Conservation (phyloP, 257 asterid genomes). For the Ilex asprella region DNA sequence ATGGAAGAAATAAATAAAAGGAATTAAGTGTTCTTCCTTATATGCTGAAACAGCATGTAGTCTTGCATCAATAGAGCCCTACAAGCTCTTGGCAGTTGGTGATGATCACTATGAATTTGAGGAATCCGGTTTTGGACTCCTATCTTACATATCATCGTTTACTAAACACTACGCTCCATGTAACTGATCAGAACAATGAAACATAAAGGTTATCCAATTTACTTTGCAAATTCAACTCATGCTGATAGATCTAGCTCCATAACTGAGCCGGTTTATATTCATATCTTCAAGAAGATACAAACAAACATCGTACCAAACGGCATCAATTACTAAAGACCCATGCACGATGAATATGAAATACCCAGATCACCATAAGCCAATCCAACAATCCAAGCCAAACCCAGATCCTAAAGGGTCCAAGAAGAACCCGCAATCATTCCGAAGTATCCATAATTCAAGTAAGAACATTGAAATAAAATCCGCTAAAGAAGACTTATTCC, state of each 20-base stretch:
- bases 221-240: slow-evolving; percentile 10
- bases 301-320: background rate
- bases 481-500: background rate
- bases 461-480: background rate
- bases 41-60: too few species aligned
- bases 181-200: slow-evolving; percentile 18
- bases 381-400: slow-evolving; percentile 8
- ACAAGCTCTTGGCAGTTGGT: too few species aligned
- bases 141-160: too few species aligned
- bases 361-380: slow-evolving; percentile 20
- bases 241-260: background rate
- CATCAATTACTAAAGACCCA: background rate
- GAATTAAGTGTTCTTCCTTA: too few species aligned
- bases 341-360: slow-evolving; percentile 10
- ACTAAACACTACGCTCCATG: slow-evolving; percentile 9
- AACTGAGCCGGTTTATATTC: background rate
- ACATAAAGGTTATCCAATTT: slow-evolving; percentile 8
- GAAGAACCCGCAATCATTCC: background rate
- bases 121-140: too few species aligned
- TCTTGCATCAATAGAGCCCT: too few species aligned
- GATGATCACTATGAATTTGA: too few species aligned
- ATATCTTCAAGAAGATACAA: too few species aligned
- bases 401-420: slow-evolving; percentile 24
- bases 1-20: too few species aligned
- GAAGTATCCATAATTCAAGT: slow-evolving; percentile 3